Base-by-base conservation (phyloP, 2,329 filamentous ascomycete species). In the Trichoderma sp. region DNA sequence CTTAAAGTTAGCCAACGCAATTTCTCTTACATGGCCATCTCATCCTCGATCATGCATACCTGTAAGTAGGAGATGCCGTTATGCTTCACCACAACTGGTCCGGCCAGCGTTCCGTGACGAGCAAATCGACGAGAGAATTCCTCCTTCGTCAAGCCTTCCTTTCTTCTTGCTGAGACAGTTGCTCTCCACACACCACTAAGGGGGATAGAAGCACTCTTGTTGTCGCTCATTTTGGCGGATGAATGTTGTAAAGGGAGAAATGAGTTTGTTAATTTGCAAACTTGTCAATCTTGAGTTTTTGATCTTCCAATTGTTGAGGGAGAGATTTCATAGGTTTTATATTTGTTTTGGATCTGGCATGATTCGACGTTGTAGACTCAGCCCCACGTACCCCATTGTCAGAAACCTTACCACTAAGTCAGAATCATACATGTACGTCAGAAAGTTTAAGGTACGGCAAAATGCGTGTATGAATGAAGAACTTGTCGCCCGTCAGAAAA, bases 111-210 rank as follows among this genome's bases (percentile, higher is more conserved):
- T 59, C 61, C 68, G 12, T 71, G 68, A 17, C 47, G 68, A 6
- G 50, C 61, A 53, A 66, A 71, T 17, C 68, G 68, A 65, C 68
- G 68, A 50, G 68, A 59, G 13, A 71, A 71, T 8, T 71, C 68
- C 17, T 71, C 68, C 23, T 66, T 59, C 13, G 34, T 50, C 34
- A 66, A 12, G 23, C 62, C 68, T 47, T 71, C 62, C 30, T 71
- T 71, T 61, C 61, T 71, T 13, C 30, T 59, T 13, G 32, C 68
- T 13, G 20, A 57, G 28, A 71, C 36, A 1, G 68, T 71, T 9
- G 53, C 62, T 50, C 61, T 47, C 34, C 68, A 71, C 2, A 71
- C 68, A 1, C 62, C 61, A 12, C 61, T 15, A 30, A 59, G 36
- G 13, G 68, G 32, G 17, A 50, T 28, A 43, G 17, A 17, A 58